Evolutionary conservation across 176 grass and related monocot genomes (phyloP).

Genomic region (Microstegium vimineum): DNA sequence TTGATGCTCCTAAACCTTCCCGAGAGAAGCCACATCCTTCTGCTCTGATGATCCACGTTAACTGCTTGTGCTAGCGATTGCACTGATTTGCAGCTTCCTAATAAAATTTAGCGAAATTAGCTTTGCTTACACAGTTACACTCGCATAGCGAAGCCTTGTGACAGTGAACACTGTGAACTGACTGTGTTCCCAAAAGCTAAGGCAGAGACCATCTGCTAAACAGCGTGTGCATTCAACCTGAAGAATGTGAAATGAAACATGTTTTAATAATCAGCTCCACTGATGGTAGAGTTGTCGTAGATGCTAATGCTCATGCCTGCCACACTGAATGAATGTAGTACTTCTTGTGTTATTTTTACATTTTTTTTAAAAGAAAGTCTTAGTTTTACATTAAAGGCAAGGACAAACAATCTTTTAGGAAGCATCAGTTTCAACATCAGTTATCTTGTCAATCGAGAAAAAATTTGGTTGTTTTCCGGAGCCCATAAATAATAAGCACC

Average conservation of each 20-base stretch:
- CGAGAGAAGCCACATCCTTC: constrained; percentile 94
- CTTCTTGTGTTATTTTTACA: neutral
- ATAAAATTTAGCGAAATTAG: neutral
- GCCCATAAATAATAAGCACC: no score
- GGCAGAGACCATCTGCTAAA: neutral
- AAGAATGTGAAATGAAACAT: neutral
- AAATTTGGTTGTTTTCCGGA: no score
- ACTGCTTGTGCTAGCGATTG: neutral
- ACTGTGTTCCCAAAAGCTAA: neutral
- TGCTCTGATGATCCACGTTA: neutral
- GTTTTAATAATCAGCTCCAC: neutral
- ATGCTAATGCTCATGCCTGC: neutral
- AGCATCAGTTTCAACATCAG: no score
- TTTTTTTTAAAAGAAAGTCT: no score
- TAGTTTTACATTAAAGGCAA: no score
- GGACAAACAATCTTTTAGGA: no score
- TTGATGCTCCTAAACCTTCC: constrained; percentile 93
- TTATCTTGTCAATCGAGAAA: no score
- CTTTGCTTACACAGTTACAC: neutral
- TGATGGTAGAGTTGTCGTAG: neutral
- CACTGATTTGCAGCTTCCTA: neutral
- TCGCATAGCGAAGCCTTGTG: neutral
- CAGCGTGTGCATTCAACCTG: neutral
- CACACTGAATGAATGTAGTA: neutral
- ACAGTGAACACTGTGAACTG: neutral